A percentile compares a stretch with the other conserved stretches of the same genome.
phyloP scores from a whole-genome alignment of 768 basidiomycete genomes.

The Inosperma sp. region DNA sequence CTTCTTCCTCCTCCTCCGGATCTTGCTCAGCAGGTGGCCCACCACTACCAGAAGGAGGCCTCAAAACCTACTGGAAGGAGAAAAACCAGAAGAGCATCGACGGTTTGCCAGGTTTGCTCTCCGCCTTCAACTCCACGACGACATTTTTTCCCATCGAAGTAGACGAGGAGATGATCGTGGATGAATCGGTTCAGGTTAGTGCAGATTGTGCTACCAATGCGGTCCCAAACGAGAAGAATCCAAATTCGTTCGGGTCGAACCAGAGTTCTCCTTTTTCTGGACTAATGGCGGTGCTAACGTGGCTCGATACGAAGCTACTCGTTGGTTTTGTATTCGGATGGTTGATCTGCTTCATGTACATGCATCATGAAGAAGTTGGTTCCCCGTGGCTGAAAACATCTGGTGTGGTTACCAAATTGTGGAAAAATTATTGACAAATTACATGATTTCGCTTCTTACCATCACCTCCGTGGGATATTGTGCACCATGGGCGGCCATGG shows the following conservation, averaged over 20 bases:
- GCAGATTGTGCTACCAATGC: no score
- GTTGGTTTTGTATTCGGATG: slow-evolving; percentile 1
- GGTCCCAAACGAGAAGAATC: not conserved
- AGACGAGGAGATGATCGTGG: not conserved
- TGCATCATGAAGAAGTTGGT: not conserved
- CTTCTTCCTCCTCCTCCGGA: not conserved
- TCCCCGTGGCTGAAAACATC: not conserved
- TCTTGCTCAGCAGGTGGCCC: not conserved
- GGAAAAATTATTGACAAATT: no score
- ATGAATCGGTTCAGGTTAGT: no score
- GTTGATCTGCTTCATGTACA: not conserved
- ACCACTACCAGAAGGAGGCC: slow-evolving; percentile 31
- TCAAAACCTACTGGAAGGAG: slow-evolving; percentile 46
- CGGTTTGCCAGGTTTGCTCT: slow-evolving; percentile 35
- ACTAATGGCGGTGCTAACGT: no score
- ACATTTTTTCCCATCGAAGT: not conserved
- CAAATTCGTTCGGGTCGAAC: not conserved
- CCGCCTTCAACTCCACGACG: not conserved
- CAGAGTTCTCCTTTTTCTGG: not conserved
- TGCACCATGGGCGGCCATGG: no score
- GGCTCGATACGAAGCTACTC: no score
- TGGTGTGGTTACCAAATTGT: no score
- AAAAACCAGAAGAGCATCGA: slow-evolving; percentile 47
- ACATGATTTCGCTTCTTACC: no score
- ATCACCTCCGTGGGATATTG: no score